These are phyloP conservation scores for Aspergillus sp. DNA, from an alignment of 2,329 filamentous ascomycete genomes.

Conservation along the genomic window DNA sequence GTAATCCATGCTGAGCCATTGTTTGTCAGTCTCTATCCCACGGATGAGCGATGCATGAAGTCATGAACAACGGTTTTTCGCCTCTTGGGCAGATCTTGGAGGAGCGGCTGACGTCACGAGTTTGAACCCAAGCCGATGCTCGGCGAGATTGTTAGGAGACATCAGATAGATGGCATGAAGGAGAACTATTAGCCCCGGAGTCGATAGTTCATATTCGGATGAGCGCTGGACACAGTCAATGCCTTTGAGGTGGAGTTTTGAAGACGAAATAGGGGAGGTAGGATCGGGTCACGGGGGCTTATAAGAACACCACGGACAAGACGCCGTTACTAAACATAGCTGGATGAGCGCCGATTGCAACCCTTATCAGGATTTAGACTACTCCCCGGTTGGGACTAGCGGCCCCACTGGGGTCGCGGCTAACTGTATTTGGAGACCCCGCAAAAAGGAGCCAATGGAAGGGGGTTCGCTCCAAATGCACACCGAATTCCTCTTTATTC, in stretches of 20 bases:
- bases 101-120: neutral
- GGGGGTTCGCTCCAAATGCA: neutral
- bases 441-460: constrained; percentile 1
- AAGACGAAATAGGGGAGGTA: neutral
- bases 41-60: neutral
- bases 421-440: neutral
- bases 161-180: too few species aligned
- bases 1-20: neutral
- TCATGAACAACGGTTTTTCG: neutral
- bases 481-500: neutral
- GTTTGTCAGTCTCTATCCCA: neutral
- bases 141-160: too few species aligned
- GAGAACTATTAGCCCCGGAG: too few species aligned
- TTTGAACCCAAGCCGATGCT: neutral
- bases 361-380: neutral
- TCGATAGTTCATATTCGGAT: too few species aligned
- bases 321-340: neutral
- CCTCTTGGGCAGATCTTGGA: neutral
- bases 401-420: neutral
- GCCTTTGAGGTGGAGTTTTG: neutral
- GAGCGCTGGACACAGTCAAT: neutral
- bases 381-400: neutral
- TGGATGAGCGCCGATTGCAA: neutral
- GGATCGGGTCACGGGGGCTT: neutral
- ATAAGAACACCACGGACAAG: neutral